Conservation (phyloP, 2,329 filamentous ascomycete genomes). For the Aspergillus novofumigatus region DNA sequence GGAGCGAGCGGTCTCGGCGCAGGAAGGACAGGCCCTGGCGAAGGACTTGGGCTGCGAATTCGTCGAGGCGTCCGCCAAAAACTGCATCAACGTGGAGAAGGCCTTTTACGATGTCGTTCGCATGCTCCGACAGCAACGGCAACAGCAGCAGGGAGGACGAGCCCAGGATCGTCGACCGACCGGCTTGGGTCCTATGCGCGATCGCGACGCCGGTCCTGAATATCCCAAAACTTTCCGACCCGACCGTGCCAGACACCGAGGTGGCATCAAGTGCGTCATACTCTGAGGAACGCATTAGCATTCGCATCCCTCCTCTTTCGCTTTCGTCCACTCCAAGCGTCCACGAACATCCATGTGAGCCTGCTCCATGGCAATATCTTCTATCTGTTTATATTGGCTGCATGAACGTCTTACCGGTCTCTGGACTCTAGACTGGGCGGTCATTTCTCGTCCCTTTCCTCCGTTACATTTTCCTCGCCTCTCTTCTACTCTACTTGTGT, state of each 20-base stretch:
- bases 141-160: constrained; percentile 42
- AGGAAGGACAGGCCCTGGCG: constrained; percentile 88
- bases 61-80: constrained; percentile 94
- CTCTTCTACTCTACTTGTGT: constrained; percentile 1
- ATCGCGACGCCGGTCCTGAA: constrained; percentile 35
- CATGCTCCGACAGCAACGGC: constrained; percentile 78
- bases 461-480: constrained; percentile 2
- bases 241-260: constrained; percentile 37
- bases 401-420: constrained; percentile 9
- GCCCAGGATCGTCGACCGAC: constrained; percentile 34
- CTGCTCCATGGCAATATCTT: constrained; percentile 12
- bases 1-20: constrained; percentile 91
- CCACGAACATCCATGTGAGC: constrained; percentile 12
- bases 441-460: constrained; percentile 3
- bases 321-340: neutral
- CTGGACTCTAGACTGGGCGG: constrained; percentile 6
- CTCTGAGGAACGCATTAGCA: constrained; percentile 25
- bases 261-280: constrained; percentile 34
- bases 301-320: constrained; percentile 1
- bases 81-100: constrained; percentile 97
- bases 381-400: constrained; percentile 18
- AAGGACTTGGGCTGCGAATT: constrained; percentile 94
- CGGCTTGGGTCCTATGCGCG: constrained; percentile 32
- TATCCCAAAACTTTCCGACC: constrained; percentile 38
- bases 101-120: constrained; percentile 97